A percentile compares a stretch with the other conserved stretches of the same genome.
Conservation (phyloP, 2,329 filamentous ascomycete species). For the Hymenoscyphus scutula region DNA sequence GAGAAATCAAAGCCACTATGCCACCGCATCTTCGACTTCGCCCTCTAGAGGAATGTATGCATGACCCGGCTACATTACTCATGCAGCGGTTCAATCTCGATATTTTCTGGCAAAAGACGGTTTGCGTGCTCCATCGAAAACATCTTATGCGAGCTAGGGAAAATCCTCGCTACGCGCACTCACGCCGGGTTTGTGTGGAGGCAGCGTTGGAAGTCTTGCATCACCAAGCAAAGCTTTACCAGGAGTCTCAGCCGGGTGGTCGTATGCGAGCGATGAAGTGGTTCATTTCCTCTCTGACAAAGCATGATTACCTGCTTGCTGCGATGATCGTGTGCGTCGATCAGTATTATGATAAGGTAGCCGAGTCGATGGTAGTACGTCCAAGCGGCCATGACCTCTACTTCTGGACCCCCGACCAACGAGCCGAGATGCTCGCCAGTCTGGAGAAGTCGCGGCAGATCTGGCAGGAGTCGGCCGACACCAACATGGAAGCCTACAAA, state of each 20-base stretch:
- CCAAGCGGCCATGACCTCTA: constrained; percentile 45
- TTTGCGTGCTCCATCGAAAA: constrained; percentile 85
- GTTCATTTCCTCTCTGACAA: constrained; percentile 76
- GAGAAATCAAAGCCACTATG: constrained; percentile 62
- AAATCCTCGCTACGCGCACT: constrained; percentile 80
- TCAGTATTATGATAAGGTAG: constrained; percentile 65
- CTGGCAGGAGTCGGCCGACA: constrained; percentile 74
- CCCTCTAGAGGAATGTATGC: constrained; percentile 68
- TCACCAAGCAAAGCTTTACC: constrained; percentile 72
- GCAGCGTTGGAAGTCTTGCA: constrained; percentile 78
- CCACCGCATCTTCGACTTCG: constrained; percentile 78
- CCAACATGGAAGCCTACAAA: constrained; percentile 88
- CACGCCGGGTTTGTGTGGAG: constrained; percentile 79
- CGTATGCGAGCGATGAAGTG: constrained; percentile 71
- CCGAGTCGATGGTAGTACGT: constrained; percentile 34
- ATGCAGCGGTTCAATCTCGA: constrained; percentile 83
- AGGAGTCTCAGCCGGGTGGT: constrained; percentile 70
- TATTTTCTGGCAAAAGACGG: constrained; percentile 81
- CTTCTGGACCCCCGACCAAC: constrained; percentile 58
- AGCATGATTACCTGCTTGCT: constrained; percentile 81
- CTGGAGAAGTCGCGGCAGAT: constrained; percentile 73
- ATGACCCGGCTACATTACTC: constrained; percentile 80
- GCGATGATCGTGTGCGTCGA: constrained; percentile 84
- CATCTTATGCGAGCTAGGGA: constrained; percentile 77
- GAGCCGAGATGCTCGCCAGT: constrained; percentile 71